Evolutionary conservation across 805 yeast species (phyloP), one percentile per base, ranked within the genome.

Genomic region (Cyberlindnera xishuangbannaensis): DNA sequence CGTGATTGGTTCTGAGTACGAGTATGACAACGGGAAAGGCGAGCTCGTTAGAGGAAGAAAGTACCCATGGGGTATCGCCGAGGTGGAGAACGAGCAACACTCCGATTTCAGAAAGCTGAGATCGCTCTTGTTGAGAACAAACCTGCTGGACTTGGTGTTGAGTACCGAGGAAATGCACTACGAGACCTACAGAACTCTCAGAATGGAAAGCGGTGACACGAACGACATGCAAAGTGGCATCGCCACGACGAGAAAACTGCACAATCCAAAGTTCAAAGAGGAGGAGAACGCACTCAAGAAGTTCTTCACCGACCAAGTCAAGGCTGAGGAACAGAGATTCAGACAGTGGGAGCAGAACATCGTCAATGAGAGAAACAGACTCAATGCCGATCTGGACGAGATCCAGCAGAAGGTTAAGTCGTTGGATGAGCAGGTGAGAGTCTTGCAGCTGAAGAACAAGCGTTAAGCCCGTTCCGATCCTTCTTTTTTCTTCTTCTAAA

Each of bases 281-380:
- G 97, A 90, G 60, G 98, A 92, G 62, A 92, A 85, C 58, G 82
- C 88, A 21, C 71, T 92, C 56, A 86, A 92, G 73, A 82, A 83
- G 64, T 83, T 83, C 60, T 92, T 92, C 64, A 90, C 97, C 8
- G 97, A 88, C 61, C 97, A 92, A 67, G 85, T 92, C 40, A 88
- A 90, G 65, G 83, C 83, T 30, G 98, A 92, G 65, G 98, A 92
- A 55, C 94, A 86, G 53, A 76, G 98, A 56, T 92, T 92, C 62
- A 84, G 94, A 69, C 95, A 90, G 68, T 92, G 99, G 98, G 97
- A 88, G 65, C 84, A 87, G 50, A 90, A 92, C 57, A 85, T 92
- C 49, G 92, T 87, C 47, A 86, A 85, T 49, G 97, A 92, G 66
- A 83, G 95, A 65, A 84, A 87, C 62, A 76, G 95, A 59, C 72